These are phyloP conservation scores for Avena insularis DNA, from an alignment of 176 grass and related monocot genomes.

Conservation along the genomic window DNA sequence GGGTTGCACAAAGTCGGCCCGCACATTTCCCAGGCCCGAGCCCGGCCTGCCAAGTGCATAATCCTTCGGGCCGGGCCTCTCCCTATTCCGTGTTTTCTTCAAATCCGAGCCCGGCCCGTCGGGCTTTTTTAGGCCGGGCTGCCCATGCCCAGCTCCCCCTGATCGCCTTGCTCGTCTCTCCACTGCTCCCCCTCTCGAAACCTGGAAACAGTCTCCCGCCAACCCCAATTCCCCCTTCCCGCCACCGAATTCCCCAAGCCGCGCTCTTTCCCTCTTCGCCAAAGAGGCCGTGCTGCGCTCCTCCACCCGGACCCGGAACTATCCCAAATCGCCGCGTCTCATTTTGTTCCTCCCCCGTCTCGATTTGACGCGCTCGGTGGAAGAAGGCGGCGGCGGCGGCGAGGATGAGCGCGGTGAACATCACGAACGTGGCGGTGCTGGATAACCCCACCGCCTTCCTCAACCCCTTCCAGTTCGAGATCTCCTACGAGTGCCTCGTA, in stretches of 20 bases:
- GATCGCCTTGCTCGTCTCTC: not conserved
- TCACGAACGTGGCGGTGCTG: slow-evolving; percentile 98
- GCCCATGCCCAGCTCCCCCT: too few species aligned
- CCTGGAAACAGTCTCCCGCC: slow-evolving; percentile 30
- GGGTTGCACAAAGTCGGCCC: too few species aligned
- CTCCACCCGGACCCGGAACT: not conserved
- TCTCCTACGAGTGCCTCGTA: slow-evolving; percentile 99
- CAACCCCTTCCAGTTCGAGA: slow-evolving; percentile 99
- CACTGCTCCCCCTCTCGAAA: not conserved
- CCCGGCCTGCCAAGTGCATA: too few species aligned
- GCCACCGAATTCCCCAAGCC: not conserved
- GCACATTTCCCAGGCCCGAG: too few species aligned
- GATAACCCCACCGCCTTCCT: slow-evolving; percentile 95
- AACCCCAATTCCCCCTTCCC: slow-evolving; percentile 20
- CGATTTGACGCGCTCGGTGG: not conserved
- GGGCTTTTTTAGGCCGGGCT: too few species aligned
- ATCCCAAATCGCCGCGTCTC: not conserved
- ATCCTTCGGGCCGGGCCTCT: too few species aligned
- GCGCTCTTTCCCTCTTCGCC: not conserved
- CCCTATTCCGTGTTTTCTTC: too few species aligned
- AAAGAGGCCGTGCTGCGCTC: not conserved
- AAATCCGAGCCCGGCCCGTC: too few species aligned
- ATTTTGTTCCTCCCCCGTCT: not conserved
- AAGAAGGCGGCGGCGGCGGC: slow-evolving; percentile 30
- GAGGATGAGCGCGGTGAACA: slow-evolving; percentile 97